Conservation (phyloP, 2,329 filamentous ascomycete genomes). For the Trichoderma hamatum region DNA sequence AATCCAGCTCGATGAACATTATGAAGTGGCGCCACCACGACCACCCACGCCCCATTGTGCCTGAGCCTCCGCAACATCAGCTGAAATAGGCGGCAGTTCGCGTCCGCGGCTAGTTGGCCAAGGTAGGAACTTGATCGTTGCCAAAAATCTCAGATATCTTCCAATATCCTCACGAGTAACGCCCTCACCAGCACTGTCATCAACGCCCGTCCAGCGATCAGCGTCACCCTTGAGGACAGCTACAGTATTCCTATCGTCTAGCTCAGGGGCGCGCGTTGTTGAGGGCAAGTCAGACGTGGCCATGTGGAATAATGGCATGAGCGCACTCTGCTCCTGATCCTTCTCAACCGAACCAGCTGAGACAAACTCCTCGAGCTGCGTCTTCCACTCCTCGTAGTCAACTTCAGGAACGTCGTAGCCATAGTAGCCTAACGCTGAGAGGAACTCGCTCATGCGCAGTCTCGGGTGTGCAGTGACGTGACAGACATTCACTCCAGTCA, state of each 20-base stretch:
- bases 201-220: conserved; percentile 59
- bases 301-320: conserved; percentile 71
- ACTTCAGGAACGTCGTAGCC: conserved; percentile 75
- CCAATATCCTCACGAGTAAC: no score
- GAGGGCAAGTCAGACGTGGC: conserved; percentile 56
- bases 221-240: conserved; percentile 65
- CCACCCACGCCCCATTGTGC: conserved; percentile 3
- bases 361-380: conserved; percentile 36
- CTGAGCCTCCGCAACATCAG: conserved; percentile 3
- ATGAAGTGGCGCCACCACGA: not conserved
- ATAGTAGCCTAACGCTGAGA: conserved; percentile 69
- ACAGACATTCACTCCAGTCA: no score
- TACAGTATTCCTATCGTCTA: conserved; percentile 68
- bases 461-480: conserved; percentile 84
- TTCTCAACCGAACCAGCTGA: conserved; percentile 34
- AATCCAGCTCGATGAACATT: not conserved
- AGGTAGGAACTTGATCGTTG: conserved; percentile 37
- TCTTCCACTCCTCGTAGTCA: conserved; percentile 57
- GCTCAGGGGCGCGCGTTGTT: conserved; percentile 70
- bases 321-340: conserved; percentile 37
- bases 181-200: conserved; percentile 59
- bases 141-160: conserved; percentile 36
- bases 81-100: conserved; percentile 30
- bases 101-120: conserved; percentile 36
- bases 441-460: no score